phyloP scores from a whole-genome alignment of 78 protist genomes.

The Isochrysis galbana region DNA sequence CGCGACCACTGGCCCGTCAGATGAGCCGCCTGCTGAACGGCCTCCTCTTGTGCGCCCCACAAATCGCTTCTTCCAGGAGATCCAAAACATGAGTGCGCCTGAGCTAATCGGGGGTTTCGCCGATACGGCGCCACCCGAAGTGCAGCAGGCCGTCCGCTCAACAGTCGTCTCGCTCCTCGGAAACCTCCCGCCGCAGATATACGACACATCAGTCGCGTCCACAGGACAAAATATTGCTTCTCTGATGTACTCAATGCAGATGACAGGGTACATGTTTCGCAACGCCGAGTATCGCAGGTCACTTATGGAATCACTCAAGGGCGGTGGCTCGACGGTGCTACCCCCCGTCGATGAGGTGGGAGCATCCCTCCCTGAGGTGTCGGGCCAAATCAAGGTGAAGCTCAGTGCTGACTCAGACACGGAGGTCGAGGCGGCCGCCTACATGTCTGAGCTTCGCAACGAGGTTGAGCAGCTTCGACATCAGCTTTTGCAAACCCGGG shows the following conservation, averaged over 20 bases:
- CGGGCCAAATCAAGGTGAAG: not conserved
- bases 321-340: not conserved
- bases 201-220: not conserved
- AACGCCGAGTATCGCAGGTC: conserved; percentile 32
- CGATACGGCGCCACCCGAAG: not conserved
- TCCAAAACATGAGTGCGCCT: not conserved
- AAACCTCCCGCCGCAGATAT: not conserved
- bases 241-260: conserved; percentile 7
- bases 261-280: conserved; percentile 42
- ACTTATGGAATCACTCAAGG: not conserved
- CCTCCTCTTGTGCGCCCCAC: too few relatives aligned
- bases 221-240: not conserved
- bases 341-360: not conserved
- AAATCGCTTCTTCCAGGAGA: not conserved
- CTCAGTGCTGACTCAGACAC: not conserved
- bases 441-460: not conserved
- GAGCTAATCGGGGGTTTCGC: not conserved
- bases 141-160: not conserved
- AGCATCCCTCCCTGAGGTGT: not conserved
- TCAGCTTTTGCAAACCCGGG: not conserved
- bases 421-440: conserved; percentile 6
- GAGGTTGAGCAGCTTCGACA: not conserved
- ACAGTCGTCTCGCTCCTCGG: not conserved
- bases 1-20: too few relatives aligned
- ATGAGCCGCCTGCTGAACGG: too few relatives aligned